These are phyloP conservation scores for Aurinia saxatilis DNA, from an alignment of 345 rosid species.

Conservation along the genomic window DNA sequence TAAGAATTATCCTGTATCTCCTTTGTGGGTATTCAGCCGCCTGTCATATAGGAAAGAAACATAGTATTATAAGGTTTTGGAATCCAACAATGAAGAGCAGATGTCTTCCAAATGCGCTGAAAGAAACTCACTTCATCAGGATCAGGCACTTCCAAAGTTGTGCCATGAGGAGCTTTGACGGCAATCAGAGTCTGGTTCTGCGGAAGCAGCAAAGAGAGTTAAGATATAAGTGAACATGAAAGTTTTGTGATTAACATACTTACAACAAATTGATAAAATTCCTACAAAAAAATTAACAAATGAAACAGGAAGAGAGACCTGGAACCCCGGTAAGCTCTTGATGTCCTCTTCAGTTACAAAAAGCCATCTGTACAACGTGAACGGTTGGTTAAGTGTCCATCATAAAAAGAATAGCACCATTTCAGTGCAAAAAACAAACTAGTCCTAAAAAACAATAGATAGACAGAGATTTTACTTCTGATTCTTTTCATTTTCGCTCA, in stretches of 20 bases:
- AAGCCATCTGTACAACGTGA: slow-evolving; percentile 66
- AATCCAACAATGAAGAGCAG: slow-evolving; percentile 15
- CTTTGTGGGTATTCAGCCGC: slow-evolving; percentile 69
- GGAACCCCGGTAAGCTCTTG: slow-evolving; percentile 69
- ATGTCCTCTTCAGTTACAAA: slow-evolving; percentile 90
- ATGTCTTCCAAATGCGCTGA: not conserved
- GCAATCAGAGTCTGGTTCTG: slow-evolving; percentile 97
- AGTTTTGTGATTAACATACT: slow-evolving; percentile 2
- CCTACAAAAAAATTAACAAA: not conserved
- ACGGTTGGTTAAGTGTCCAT: slow-evolving; percentile 12
- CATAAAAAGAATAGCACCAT: slow-evolving; percentile 7
- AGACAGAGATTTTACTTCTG: slow-evolving; percentile 47
- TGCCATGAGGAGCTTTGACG: slow-evolving; percentile 97
- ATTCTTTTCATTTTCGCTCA: slow-evolving; percentile 77
- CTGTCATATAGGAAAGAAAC: slow-evolving; percentile 35
- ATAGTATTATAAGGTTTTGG: slow-evolving; percentile 9
- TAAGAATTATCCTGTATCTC: slow-evolving; percentile 87
- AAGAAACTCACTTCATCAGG: slow-evolving; percentile 71
- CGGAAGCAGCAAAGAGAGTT: slow-evolving; percentile 16
- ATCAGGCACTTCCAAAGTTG: slow-evolving; percentile 94
- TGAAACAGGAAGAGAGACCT: slow-evolving; percentile 34
- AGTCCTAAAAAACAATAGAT: not conserved
- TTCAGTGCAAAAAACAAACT: not conserved
- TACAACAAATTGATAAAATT: not conserved
- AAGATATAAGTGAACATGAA: slow-evolving; percentile 9